A percentile compares a stretch with the other conserved stretches of the same genome.
Conservation (phyloP, 1,284 basidiomycete species). For the Cutaneotrichosporon spelunceum region DNA sequence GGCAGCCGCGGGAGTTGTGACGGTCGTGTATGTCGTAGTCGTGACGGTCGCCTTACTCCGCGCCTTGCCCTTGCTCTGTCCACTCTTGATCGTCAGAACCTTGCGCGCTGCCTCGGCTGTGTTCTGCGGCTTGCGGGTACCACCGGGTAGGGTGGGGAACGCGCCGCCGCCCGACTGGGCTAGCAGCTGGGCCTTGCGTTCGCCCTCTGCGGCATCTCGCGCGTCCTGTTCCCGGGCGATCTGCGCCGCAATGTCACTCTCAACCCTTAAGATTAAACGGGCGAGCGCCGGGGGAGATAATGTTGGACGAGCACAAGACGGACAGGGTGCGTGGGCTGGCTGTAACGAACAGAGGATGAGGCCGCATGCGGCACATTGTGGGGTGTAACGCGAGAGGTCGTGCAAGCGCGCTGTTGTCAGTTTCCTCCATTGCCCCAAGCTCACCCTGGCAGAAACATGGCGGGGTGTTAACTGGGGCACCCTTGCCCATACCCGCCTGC, state of each 20-base stretch:
- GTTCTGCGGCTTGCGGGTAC: conserved; percentile 1
- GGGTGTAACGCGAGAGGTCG: conserved; percentile 47
- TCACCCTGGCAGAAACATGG: conserved; percentile 53
- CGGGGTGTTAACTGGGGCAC: conserved; percentile 16
- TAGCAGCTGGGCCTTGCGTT: conserved; percentile 30
- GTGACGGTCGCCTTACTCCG: conserved; percentile 37
- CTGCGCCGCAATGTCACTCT: conserved; percentile 41
- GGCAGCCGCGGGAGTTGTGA: conserved; percentile 8
- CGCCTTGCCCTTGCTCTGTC: conserved; percentile 24
- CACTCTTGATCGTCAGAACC: conserved; percentile 25
- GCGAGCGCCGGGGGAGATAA: conserved; percentile 40
- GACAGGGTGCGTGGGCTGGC: conserved; percentile 48
- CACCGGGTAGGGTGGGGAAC: conserved; percentile 42
- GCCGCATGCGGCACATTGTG: conserved; percentile 49
- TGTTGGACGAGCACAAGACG: conserved; percentile 42
- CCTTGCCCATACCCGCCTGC: conserved; percentile 35
- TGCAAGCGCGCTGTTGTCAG: conserved; percentile 47
- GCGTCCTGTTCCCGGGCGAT: conserved; percentile 36
- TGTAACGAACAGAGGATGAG: conserved; percentile 50
- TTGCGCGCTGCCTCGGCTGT: conserved; percentile 14
- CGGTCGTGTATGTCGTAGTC: conserved; percentile 29
- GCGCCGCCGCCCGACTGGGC: conserved; percentile 45
- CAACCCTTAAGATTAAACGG: conserved; percentile 39
- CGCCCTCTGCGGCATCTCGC: conserved; percentile 34
- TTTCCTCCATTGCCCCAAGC: conserved; percentile 10